Base-by-base conservation (phyloP, 2,329 filamentous ascomycete genomes). In the Beauveria australis region DNA sequence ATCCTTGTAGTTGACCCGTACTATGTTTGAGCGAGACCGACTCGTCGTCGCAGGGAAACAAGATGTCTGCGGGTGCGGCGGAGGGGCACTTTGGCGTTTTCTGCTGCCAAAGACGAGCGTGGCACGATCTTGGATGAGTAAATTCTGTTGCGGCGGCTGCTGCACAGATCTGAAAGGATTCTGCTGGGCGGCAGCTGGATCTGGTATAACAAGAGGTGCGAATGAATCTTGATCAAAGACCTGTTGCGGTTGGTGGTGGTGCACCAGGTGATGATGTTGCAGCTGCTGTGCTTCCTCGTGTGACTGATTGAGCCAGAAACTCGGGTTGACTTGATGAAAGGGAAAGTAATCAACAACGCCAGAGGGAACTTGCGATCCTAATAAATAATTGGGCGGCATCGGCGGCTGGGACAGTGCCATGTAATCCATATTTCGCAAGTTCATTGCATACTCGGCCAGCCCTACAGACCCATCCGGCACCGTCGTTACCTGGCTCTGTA, bases 401-500 rank as follows among this genome's bases (percentile, higher is more conserved):
- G 19, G n/a, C 14, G 64, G 53, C 18, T 65, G 62, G n/a, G 62
- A 58, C 4, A 62, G 55, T 28, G 64, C 62, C 48, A 72, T 71
- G 63, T 72, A 71, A 18, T 65, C 67, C 26, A 73, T 64, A 58
- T 73, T 68, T 33, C 70, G 70, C 63, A 75, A 69, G 60, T 67
- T 67, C 63, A 76, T 74, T 67, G 67, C 66, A 65, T 75, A 73
- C 62, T 74, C 68, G 62, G 66, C 65, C 51, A 70, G 64, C 41
- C 69, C 70, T 56, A 74, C 62, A 49, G 66, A 64, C 41, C 69
- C 61, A 26, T 73, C 66, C 58, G 68, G 64, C 19, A 14, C 28
- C 12, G 53, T 28, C 26, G 52, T 53, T 24, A 57, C 12, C 26
- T 52, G 53, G n/a, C 28, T 37, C 33, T 46, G 46, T 24, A 41